These are phyloP conservation scores for Spathaspora gorwiae DNA, from an alignment of 805 yeast genomes.

Conservation along the genomic window DNA sequence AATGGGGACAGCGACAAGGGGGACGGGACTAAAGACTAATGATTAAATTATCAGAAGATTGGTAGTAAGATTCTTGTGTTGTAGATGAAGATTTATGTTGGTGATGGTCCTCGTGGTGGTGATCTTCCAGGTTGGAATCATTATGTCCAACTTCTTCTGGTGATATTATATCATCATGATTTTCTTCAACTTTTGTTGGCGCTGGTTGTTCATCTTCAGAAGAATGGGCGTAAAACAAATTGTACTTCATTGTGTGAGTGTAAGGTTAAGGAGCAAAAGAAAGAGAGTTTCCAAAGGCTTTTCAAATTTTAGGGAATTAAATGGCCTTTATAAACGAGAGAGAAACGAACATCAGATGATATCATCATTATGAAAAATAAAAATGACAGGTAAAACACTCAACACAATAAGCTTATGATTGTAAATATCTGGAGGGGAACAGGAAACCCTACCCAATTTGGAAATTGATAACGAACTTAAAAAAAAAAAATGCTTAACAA, in stretches of 20 bases:
- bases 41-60: slow-evolving; percentile 23
- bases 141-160: too few species aligned
- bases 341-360: too few species aligned
- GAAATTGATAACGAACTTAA: neutral
- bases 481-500: too few species aligned
- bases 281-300: neutral
- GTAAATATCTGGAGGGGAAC: neutral
- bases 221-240: neutral
- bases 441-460: neutral
- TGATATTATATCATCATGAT: neutral
- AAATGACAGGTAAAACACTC: too few species aligned
- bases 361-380: too few species aligned
- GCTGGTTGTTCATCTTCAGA: neutral
- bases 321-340: too few species aligned
- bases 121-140: too few species aligned
- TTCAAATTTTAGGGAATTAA: neutral
- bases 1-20: neutral
- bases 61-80: slow-evolving; percentile 10
- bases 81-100: too few species aligned
- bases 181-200: neutral
- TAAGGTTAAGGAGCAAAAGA: neutral
- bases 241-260: neutral
- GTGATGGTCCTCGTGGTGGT: too few species aligned
- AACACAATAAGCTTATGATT: too few species aligned
- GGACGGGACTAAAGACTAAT: slow-evolving; percentile 13